Conservation (phyloP, 768 basidiomycete genomes). For the Russula vinacea region DNA sequence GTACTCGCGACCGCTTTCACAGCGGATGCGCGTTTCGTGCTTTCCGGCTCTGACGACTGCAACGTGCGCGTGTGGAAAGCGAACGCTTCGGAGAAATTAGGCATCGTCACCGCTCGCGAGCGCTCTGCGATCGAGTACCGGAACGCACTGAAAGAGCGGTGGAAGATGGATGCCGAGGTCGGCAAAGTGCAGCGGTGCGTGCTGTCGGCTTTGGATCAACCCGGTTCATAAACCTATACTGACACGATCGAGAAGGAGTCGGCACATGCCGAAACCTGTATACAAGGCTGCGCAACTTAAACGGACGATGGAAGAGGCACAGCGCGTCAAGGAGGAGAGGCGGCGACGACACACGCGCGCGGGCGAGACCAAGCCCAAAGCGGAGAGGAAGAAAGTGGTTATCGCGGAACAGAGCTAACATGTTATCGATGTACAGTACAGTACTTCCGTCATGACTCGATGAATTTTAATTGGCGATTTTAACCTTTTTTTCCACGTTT, state of each 20-base stretch:
- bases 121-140: slow-evolving; percentile 91
- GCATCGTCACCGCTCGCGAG: slow-evolving; percentile 85
- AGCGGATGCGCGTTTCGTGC: slow-evolving; percentile 84
- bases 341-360: slow-evolving; percentile 84
- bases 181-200: slow-evolving; percentile 75
- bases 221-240: slow-evolving; percentile 10
- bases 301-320: slow-evolving; percentile 87
- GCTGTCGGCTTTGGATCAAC: not conserved
- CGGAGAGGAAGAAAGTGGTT: slow-evolving; percentile 87
- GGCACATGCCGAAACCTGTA: slow-evolving; percentile 89
- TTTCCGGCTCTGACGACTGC: slow-evolving; percentile 91
- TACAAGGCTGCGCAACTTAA: slow-evolving; percentile 86
- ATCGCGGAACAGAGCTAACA: slow-evolving; percentile 68
- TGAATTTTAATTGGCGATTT: not conserved
- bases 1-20: slow-evolving; percentile 89
- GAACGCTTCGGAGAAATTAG: slow-evolving; percentile 87
- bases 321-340: slow-evolving; percentile 89
- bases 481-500: too few relatives aligned
- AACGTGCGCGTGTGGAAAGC: slow-evolving; percentile 96
- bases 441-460: not conserved
- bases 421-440: not conserved
- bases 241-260: slow-evolving; percentile 45
- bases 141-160: slow-evolving; percentile 79
- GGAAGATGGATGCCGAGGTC: slow-evolving; percentile 82
- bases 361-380: slow-evolving; percentile 82